Evolutionary conservation across 805 yeast genomes (phyloP).

Genomic region (Lipomyces spencermartinsiae): DNA sequence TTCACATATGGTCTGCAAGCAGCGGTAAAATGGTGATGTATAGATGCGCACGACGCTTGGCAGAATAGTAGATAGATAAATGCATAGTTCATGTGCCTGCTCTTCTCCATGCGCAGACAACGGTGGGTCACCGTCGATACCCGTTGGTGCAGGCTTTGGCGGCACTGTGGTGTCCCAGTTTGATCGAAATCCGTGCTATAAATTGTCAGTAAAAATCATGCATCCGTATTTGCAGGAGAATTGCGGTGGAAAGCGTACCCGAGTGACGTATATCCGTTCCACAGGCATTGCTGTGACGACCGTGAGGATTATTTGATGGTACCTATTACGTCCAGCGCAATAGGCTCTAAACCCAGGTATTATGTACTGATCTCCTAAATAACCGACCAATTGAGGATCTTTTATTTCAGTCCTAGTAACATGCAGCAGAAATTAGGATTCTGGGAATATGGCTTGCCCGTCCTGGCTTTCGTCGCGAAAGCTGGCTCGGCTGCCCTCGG

Average conservation of each 20-base stretch:
- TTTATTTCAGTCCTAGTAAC: neutral
- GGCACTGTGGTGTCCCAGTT: slow-evolving; percentile 79
- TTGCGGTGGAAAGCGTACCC: slow-evolving; percentile 10
- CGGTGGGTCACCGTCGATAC: slow-evolving; percentile 87
- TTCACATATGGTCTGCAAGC: slow-evolving; percentile 81
- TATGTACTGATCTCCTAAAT: neutral
- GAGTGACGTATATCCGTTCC: slow-evolving; percentile 20
- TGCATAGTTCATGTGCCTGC: slow-evolving; percentile 83
- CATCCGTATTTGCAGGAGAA: neutral
- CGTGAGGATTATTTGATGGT: neutral
- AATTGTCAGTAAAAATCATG: neutral
- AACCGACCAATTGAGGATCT: neutral
- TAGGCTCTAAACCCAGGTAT: neutral
- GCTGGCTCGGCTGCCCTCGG: neutral
- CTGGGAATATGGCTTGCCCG: too few relatives aligned
- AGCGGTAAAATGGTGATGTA: slow-evolving; percentile 86
- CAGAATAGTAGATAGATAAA: slow-evolving; percentile 55
- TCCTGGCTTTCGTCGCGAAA: too few relatives aligned
- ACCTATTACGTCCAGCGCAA: neutral
- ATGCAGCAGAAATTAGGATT: neutral
- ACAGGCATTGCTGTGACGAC: slow-evolving; percentile 13
- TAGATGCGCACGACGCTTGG: slow-evolving; percentile 75
- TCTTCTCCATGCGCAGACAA: slow-evolving; percentile 86
- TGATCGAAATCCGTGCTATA: slow-evolving; percentile 84
- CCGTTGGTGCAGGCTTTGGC: slow-evolving; percentile 78